A percentile compares a stretch with the other conserved stretches of the same genome.
These are phyloP conservation scores for Picea mariana DNA, from an alignment of 83 land plant species.

Conservation along the genomic window DNA sequence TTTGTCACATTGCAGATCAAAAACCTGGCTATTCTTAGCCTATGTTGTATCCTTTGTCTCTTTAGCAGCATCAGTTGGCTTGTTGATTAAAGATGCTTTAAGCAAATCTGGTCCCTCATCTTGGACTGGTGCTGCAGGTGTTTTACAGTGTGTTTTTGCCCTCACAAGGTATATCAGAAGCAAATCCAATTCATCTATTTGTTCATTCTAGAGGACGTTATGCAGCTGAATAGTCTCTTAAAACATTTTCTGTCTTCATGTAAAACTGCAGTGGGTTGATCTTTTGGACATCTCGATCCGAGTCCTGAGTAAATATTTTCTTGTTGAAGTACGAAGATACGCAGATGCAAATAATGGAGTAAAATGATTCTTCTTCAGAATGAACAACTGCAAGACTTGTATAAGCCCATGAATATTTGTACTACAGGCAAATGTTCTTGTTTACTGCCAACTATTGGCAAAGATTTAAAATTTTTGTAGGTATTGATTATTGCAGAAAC, in stretches of 20 bases:
- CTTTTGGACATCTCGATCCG: conserved; percentile 70
- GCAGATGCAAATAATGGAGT: conserved; percentile 9
- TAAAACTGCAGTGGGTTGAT: conserved; percentile 67
- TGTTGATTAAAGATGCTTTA: conserved; percentile 81
- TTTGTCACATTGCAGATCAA: conserved; percentile 58
- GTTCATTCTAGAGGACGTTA: not conserved
- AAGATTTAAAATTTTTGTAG: conserved; percentile 3
- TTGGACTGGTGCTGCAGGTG: conserved; percentile 96
- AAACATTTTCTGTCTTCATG: not conserved
- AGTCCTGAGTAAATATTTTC: not conserved
- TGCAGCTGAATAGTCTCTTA: not conserved
- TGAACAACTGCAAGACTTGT: not conserved
- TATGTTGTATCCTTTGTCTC: conserved; percentile 96
- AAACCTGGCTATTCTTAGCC: conserved; percentile 93
- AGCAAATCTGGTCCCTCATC: conserved; percentile 60
- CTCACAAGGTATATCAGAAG: conserved; percentile 66
- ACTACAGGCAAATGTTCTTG: not conserved
- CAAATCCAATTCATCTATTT: not conserved
- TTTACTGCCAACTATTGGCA: conserved; percentile 4
- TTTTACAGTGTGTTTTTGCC: conserved; percentile 87
- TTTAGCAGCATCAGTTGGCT: conserved; percentile 89
- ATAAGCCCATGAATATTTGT: not conserved
- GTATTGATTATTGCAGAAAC: not conserved
- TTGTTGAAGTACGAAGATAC: not conserved
- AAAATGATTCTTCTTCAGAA: not conserved